These are phyloP conservation scores for Mortierella sp. DNA, from an alignment of 371 early-diverging fungal genomes.

Conservation along the genomic window DNA sequence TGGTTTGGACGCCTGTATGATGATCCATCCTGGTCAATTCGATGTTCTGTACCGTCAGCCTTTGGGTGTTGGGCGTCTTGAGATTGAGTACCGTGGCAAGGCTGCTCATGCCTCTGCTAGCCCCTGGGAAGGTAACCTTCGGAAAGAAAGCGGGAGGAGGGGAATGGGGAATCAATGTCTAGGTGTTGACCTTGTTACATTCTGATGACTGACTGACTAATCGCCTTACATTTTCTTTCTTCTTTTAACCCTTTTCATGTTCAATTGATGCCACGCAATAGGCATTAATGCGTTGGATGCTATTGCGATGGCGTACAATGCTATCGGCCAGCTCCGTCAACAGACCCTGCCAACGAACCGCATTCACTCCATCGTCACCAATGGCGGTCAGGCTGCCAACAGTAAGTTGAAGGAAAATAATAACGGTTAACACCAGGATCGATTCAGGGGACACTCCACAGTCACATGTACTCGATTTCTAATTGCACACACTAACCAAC, in stretches of 20 bases:
- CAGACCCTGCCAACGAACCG: slow-evolving; percentile 69
- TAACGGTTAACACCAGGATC: background rate
- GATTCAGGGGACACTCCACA: background rate
- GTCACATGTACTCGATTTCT: background rate
- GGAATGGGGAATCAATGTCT: slow-evolving; percentile 20
- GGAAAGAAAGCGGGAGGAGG: no score
- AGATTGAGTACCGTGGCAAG: slow-evolving; percentile 76
- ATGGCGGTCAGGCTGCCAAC: slow-evolving; percentile 77
- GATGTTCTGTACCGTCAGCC: slow-evolving; percentile 50
- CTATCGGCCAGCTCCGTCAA: slow-evolving; percentile 68
- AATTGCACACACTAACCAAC: background rate
- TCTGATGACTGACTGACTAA: background rate
- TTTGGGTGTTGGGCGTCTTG: slow-evolving; percentile 48
- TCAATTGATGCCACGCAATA: slow-evolving; percentile 1
- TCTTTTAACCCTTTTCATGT: background rate
- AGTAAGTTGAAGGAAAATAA: slow-evolving; percentile 15
- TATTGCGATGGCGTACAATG: slow-evolving; percentile 63
- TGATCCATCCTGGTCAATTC: slow-evolving; percentile 80
- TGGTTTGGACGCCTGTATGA: slow-evolving; percentile 77
- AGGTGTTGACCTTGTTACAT: background rate
- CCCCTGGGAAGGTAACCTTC: slow-evolving; percentile 47
- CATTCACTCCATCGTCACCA: slow-evolving; percentile 83
- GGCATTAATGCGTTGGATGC: slow-evolving; percentile 79
- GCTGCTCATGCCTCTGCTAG: slow-evolving; percentile 65
- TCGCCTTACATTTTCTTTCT: background rate